Evolutionary conservation across 139 green algal genomes (phyloP).

Genomic region (Tetradesmus obliquus): DNA sequence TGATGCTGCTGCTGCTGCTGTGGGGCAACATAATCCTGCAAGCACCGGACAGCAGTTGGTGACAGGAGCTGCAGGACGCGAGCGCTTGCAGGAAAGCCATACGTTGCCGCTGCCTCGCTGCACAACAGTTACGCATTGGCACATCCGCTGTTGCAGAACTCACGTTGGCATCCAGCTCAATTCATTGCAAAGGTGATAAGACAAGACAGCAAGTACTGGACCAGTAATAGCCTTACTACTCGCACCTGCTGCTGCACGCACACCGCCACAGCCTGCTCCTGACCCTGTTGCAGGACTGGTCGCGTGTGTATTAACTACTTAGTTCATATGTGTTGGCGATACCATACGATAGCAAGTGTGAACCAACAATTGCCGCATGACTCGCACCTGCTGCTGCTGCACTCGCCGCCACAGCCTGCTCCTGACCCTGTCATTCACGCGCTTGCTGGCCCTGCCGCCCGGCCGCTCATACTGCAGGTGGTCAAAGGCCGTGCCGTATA

Average conservation of each 20-base stretch:
- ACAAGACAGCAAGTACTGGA: neutral
- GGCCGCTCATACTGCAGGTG: slow-evolving; percentile 50
- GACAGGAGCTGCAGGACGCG: too few relatives aligned
- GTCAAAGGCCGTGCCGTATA: slow-evolving; percentile 67
- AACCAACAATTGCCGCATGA: neutral
- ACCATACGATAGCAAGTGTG: neutral
- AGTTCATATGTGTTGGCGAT: neutral
- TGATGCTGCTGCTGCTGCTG: slow-evolving; percentile 9
- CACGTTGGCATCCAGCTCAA: neutral
- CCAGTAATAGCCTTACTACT: neutral
- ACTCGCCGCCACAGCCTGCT: slow-evolving; percentile 58
- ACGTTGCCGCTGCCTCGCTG: neutral
- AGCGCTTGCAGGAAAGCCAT: too few relatives aligned
- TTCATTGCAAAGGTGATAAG: neutral
- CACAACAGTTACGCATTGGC: too few relatives aligned
- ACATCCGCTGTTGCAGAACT: too few relatives aligned
- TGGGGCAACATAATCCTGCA: neutral
- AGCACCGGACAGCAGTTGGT: too few relatives aligned
- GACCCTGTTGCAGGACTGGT: slow-evolving; percentile 12
- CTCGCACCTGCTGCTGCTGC: neutral
- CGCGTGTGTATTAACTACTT: too few relatives aligned
- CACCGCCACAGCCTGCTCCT: slow-evolving; percentile 61
- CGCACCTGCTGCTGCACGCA: neutral
- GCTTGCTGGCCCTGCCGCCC: slow-evolving; percentile 70
- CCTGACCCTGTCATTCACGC: slow-evolving; percentile 64